Base-by-base conservation (phyloP, 345 rosid genomes). In the Pistacia vera region DNA sequence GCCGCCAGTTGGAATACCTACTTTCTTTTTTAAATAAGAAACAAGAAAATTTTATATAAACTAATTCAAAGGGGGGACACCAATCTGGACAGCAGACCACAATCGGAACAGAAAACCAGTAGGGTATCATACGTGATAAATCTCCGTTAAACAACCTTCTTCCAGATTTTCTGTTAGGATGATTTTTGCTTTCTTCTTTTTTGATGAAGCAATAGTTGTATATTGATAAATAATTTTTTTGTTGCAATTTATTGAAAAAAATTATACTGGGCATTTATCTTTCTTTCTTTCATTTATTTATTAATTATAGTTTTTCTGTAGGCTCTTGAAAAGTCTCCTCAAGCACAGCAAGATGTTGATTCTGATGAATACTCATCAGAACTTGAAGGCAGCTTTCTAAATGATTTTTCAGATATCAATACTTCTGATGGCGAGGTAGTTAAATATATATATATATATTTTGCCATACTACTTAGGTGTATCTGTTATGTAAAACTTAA, bases 371-470 rank as follows among this genome's bases (percentile, higher is more conserved):
- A 49, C 81, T 85, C 88, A 65, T 84, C 90, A 9, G 94, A 86
- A 33, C 79, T 67, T 66, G 90, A 88, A 22, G 90, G 82, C 64
- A 83, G 81, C 81, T 79, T 85, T 77, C 62, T 82, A 28, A 85
- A 87, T 28, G 92, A 83, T 35, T 84, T 84, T 83, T 83, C 90
- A 4, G 87, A 89, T 84, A 2, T 77, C 5, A 85, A 88, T 69
- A 64, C 81, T 78, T 89, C 84, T 49, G 98, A 85, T 55, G 77
- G 64, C 22, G 98, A 90, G 96, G 99, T 95, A 85, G 67, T 51
- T 64, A 52, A 49, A 58, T 60, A 75, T 63, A 25, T 60, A 75
- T 63, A 44, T 58, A 6, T 69, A 65, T 17, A 63, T 17, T 52
- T 14, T 52, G 62, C 51, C 8, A 8, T 59, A 61, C 33, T 51